Evolutionary conservation across 352 stramenopile genomes (phyloP).

Genomic region (Phytophthora macrochlamydospora): DNA sequence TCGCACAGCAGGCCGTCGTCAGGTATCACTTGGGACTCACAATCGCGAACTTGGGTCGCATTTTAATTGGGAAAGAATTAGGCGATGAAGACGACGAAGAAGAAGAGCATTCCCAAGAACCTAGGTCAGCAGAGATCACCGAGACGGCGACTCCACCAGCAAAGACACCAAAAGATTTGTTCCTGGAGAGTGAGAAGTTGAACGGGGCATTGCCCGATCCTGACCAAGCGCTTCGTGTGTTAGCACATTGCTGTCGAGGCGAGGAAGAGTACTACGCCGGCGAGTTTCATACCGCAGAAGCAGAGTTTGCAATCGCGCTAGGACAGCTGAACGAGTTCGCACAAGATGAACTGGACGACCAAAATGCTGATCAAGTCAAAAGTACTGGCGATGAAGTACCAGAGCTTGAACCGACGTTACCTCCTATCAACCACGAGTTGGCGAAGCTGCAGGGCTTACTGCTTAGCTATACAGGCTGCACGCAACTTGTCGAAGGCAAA

Average conservation of each 20-base stretch:
- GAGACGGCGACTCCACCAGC: no score
- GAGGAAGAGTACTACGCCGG: constrained; percentile 47
- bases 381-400: constrained; percentile 3
- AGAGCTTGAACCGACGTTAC: not conserved
- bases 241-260: constrained; percentile 37
- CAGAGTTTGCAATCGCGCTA: constrained; percentile 45
- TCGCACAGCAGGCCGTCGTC: constrained; percentile 37
- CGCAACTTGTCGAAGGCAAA: constrained; percentile 54
- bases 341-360: constrained; percentile 13
- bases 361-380: constrained; percentile 4
- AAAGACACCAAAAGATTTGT: constrained; percentile 37
- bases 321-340: constrained; percentile 31
- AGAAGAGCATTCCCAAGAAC: constrained; percentile 2
- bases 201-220: constrained; percentile 15
- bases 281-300: constrained; percentile 47
- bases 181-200: constrained; percentile 36
- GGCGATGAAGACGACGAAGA: constrained; percentile 25
- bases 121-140: not conserved
- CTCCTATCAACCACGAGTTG: constrained; percentile 31
- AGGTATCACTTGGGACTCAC: constrained; percentile 54
- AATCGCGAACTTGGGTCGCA: constrained; percentile 34
- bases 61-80: constrained; percentile 18
- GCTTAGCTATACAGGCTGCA: constrained; percentile 49
- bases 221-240: constrained; percentile 27
- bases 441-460: constrained; percentile 50